These are phyloP conservation scores for Rutstroemia sp. DNA, from an alignment of 2,329 filamentous ascomycete species.

Conservation along the genomic window DNA sequence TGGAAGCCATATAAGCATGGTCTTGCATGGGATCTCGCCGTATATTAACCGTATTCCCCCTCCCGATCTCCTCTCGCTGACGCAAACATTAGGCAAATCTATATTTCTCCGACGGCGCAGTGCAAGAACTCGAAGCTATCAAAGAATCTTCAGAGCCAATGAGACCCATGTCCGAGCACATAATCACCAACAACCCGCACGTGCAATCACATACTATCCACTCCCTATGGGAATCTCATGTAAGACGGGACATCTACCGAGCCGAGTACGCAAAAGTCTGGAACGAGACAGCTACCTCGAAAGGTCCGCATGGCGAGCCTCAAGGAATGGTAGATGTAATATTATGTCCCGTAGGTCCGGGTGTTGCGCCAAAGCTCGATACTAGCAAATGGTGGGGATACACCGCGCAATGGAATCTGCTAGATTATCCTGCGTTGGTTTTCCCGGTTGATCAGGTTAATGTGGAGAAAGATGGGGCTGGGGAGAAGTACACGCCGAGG, in stretches of 20 bases:
- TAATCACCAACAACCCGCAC: slow-evolving; percentile 45
- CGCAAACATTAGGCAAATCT: slow-evolving; percentile 18
- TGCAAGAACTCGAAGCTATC: slow-evolving; percentile 43
- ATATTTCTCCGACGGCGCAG: slow-evolving; percentile 55
- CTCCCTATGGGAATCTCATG: slow-evolving; percentile 35
- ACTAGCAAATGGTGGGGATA: slow-evolving; percentile 56
- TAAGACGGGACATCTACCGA: slow-evolving; percentile 33
- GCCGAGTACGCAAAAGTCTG: slow-evolving; percentile 18
- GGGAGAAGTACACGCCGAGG: slow-evolving; percentile 26
- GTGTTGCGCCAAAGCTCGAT: slow-evolving; percentile 42
- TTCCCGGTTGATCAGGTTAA: slow-evolving; percentile 46
- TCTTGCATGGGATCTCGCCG: slow-evolving; percentile 42
- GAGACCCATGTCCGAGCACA: slow-evolving; percentile 50
- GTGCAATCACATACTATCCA: slow-evolving; percentile 34
- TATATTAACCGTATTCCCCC: slow-evolving; percentile 18
- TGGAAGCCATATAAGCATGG: slow-evolving; percentile 47
- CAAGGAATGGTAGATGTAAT: slow-evolving; percentile 48
- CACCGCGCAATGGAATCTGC: slow-evolving; percentile 59
- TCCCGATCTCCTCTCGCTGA: slow-evolving; percentile 6
- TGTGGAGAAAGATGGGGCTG: slow-evolving; percentile 21
- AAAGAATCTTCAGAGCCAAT: slow-evolving; percentile 48
- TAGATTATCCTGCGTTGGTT: slow-evolving; percentile 56
- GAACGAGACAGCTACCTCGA: slow-evolving; percentile 28
- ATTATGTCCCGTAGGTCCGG: slow-evolving; percentile 50
- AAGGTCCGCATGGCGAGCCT: slow-evolving; percentile 18